phyloP scores from a whole-genome alignment of 306 rosid species.

The Senna tora region DNA sequence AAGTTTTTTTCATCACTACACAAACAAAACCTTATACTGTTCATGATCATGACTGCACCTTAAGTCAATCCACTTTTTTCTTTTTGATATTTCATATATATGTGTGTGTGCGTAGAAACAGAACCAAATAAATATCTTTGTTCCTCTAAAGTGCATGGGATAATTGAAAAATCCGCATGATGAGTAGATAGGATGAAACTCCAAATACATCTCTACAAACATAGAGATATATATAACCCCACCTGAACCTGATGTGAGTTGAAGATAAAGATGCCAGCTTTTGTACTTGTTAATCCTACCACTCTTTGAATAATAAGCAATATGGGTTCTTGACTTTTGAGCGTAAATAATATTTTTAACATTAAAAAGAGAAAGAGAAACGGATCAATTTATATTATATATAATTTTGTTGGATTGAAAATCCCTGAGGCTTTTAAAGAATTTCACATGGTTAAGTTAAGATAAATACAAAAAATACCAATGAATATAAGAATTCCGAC shows the following conservation, averaged over 20 bases:
- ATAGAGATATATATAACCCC: too few species aligned
- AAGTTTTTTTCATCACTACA: not conserved
- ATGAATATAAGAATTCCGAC: too few species aligned
- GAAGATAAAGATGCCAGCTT: conserved; percentile 18
- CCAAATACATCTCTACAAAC: too few species aligned
- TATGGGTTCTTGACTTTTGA: not conserved
- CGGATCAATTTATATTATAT: not conserved
- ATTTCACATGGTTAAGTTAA: too few species aligned
- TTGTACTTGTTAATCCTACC: not conserved
- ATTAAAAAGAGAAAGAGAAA: too few species aligned
- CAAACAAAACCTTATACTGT: not conserved
- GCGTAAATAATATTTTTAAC: not conserved
- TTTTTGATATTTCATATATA: not conserved
- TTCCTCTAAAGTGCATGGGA: not conserved
- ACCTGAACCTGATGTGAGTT: too few species aligned
- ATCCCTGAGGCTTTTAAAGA: too few species aligned
- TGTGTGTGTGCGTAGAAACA: not conserved
- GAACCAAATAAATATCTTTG: not conserved
- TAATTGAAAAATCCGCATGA: too few species aligned
- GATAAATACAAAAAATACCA: too few species aligned
- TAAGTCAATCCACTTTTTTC: conserved; percentile 8
- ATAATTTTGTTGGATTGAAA: too few species aligned
- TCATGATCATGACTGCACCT: not conserved
- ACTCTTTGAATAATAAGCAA: not conserved
- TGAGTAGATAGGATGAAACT: too few species aligned